phyloP scores from a whole-genome alignment of 192 early-diverging fungal genomes.

The Allomyces macrogynus region DNA sequence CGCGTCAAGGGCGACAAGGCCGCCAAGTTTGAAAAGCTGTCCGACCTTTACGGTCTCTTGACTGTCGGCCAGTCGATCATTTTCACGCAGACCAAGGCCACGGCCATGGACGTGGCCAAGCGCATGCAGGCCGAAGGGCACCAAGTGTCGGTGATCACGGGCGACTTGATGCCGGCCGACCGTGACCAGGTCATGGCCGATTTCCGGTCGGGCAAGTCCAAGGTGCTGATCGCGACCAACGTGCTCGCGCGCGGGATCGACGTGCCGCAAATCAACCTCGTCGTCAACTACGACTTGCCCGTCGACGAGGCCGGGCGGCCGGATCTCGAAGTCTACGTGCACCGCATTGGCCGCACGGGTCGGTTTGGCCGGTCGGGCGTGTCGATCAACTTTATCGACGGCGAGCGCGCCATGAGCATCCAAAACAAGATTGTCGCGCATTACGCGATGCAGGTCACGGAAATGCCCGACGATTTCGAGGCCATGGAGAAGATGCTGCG shows the following conservation, averaged over 20 bases:
- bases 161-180: conserved; percentile 1
- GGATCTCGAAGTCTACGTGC: conserved; percentile 5
- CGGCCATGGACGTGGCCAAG: conserved; percentile 56
- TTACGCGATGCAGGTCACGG: not conserved
- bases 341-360: conserved; percentile 9
- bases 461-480: not conserved
- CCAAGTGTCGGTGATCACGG: conserved; percentile 56
- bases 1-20: conserved; percentile 48
- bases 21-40: conserved; percentile 46
- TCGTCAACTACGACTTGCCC: conserved; percentile 12
- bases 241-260: conserved; percentile 8
- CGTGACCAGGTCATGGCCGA: conserved; percentile 7
- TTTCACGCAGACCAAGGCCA: conserved; percentile 86
- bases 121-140: conserved; percentile 67
- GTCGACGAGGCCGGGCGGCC: conserved; percentile 3
- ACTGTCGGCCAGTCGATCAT: conserved; percentile 58
- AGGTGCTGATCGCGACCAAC: conserved; percentile 8
- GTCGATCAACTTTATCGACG: conserved; percentile 7
- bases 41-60: conserved; percentile 23
- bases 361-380: conserved; percentile 6
- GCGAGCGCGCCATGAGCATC: not conserved
- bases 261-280: conserved; percentile 2
- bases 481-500: too few relatives aligned
- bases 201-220: conserved; percentile 5
- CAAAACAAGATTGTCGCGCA: not conserved